Percentiles rank a stretch among this genome's conserved stretches.
Conservation (phyloP, 257 asterid species). For the Przewalskia tangutica region DNA sequence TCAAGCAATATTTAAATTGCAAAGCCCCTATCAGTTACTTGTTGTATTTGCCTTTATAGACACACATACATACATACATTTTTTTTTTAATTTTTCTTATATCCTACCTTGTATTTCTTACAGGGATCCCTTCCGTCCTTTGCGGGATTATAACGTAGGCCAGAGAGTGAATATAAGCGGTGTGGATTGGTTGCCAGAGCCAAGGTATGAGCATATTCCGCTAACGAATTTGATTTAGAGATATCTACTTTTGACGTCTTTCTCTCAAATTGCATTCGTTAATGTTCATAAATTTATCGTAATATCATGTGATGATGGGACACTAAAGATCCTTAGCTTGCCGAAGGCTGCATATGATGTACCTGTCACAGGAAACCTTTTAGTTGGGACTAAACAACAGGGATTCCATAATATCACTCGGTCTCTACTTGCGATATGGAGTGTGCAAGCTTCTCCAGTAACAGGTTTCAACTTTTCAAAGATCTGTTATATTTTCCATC, state of each 20-base stretch:
- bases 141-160: conserved; percentile 55
- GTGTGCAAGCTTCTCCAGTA: conserved; percentile 53
- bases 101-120: conserved; percentile 11
- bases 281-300: conserved; percentile 46
- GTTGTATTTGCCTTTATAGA: conserved; percentile 7
- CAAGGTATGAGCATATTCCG: conserved; percentile 40
- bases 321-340: conserved; percentile 58
- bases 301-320: conserved; percentile 71
- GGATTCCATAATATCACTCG: conserved; percentile 56
- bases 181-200: conserved; percentile 77
- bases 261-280: conserved; percentile 10
- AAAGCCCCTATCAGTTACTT: not conserved
- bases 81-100: not conserved
- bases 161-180: conserved; percentile 35
- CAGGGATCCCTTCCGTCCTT: conserved; percentile 91
- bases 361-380: conserved; percentile 50
- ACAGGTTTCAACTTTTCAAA: conserved; percentile 44
- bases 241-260: conserved; percentile 1
- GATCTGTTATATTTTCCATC: not conserved
- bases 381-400: conserved; percentile 27
- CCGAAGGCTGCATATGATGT: conserved; percentile 47
- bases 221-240: conserved; percentile 4
- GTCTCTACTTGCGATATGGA: conserved; percentile 65
- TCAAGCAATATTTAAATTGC: not conserved
- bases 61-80: accelerated